Evolutionary conservation across 2,329 filamentous ascomycete genomes (phyloP).

Genomic region (Botryotinia calthae): DNA sequence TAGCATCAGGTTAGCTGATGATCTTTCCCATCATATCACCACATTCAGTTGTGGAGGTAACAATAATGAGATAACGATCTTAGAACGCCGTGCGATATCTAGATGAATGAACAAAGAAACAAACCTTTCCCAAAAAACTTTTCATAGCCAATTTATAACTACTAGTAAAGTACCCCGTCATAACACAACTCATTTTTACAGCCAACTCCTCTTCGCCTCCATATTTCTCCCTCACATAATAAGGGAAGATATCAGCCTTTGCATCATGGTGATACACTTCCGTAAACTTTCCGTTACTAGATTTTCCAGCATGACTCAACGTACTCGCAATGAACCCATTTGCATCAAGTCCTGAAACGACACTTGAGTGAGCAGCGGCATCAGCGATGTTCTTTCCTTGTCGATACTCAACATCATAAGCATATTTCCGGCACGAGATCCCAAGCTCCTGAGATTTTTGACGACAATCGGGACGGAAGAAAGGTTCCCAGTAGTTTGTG

Average conservation of each 20-base stretch:
- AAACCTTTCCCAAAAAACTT: constrained; percentile 48
- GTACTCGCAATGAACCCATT: constrained; percentile 29
- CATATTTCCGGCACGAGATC: constrained; percentile 34
- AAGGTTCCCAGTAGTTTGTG: constrained; percentile 38
- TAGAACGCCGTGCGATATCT: not conserved
- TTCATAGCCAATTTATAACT: constrained; percentile 48
- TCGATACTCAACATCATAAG: constrained; percentile 48
- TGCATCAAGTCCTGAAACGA: constrained; percentile 41
- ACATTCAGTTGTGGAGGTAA: not conserved
- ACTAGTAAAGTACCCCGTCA: constrained; percentile 40
- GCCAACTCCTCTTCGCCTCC: constrained; percentile 41
- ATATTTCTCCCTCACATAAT: constrained; percentile 42
- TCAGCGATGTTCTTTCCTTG: constrained; percentile 56
- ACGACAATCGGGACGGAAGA: constrained; percentile 16
- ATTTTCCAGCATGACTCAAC: constrained; percentile 48
- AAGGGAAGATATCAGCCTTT: constrained; percentile 46
- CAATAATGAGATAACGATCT: not conserved
- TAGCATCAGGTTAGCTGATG: not conserved
- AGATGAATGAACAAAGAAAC: constrained; percentile 20
- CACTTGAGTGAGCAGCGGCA: constrained; percentile 45
- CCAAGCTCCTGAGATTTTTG: constrained; percentile 36
- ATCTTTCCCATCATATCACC: not conserved
- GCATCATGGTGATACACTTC: constrained; percentile 53
- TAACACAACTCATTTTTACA: constrained; percentile 47
- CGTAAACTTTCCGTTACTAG: constrained; percentile 45